These are phyloP conservation scores for Paramecium octaurelia DNA, from an alignment of 73 alveolate species.

Conservation along the genomic window DNA sequence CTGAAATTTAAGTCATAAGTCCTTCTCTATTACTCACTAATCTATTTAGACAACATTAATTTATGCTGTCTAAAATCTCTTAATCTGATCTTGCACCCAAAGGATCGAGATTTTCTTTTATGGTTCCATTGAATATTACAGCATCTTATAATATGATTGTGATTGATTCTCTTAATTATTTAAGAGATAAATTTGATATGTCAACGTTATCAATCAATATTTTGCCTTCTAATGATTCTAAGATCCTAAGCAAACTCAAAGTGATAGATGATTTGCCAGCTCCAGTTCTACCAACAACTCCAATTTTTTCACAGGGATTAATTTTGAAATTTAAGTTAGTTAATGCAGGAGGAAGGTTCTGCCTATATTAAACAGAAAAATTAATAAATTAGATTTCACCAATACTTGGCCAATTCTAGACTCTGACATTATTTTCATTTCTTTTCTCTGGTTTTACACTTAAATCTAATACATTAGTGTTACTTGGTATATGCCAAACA, in stretches of 20 bases:
- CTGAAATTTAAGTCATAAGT: conserved; percentile 76
- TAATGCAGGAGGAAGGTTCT: conserved; percentile 68
- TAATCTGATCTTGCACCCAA: conserved; percentile 60
- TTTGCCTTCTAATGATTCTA: conserved; percentile 78
- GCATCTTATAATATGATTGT: conserved; percentile 94
- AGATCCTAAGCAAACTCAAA: conserved; percentile 80
- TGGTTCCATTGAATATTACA: conserved; percentile 80
- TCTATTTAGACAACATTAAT: conserved; percentile 78
- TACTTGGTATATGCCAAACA: conserved; percentile 21
- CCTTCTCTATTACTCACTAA: conserved; percentile 76
- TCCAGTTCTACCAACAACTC: conserved; percentile 96
- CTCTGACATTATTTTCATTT: background rate
- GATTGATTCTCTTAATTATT: conserved; percentile 73
- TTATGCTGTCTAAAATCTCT: conserved; percentile 68
- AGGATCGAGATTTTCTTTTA: conserved; percentile 93
- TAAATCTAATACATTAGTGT: background rate
- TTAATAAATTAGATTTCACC: conserved; percentile 66
- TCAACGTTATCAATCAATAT: conserved; percentile 85
- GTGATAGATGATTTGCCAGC: conserved; percentile 90
- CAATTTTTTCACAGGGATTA: conserved; percentile 84
- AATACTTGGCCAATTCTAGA: conserved; percentile 13
- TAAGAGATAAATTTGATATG: conserved; percentile 71
- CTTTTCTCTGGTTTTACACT: background rate
- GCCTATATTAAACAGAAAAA: conserved; percentile 70
- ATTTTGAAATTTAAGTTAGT: conserved; percentile 62